phyloP scores from a whole-genome alignment of 2,329 filamentous ascomycete genomes.

The Thelonectria blattea region DNA sequence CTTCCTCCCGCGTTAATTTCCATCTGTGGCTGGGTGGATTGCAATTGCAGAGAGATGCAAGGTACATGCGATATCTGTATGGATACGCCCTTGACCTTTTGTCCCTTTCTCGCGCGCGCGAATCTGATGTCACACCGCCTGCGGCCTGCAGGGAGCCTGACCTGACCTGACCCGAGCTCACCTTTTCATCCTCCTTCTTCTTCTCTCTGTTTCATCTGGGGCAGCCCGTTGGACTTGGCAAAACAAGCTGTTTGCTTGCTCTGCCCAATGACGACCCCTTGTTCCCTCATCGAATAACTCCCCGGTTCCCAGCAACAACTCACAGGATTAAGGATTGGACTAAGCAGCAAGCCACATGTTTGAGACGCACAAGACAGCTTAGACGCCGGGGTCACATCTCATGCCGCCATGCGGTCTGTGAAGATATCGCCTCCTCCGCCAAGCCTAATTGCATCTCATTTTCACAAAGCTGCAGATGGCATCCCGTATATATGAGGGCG shows the following conservation, averaged over 20 bases:
- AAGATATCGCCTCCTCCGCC: slow-evolving; percentile 5
- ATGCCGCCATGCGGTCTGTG: slow-evolving; percentile 1
- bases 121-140: too few relatives aligned
- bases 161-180: too few relatives aligned
- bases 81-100: too few relatives aligned
- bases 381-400: slow-evolving; percentile 14
- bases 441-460: background rate
- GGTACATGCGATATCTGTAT: too few relatives aligned
- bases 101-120: too few relatives aligned
- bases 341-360: slow-evolving; percentile 17
- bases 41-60: too few relatives aligned
- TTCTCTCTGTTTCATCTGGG: slow-evolving; percentile 17
- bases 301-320: too few relatives aligned
- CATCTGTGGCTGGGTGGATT: too few relatives aligned
- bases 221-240: slow-evolving; percentile 8
- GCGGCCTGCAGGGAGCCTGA: too few relatives aligned
- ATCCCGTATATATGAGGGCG: slow-evolving; percentile 27
- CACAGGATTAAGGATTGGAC: slow-evolving; percentile 8
- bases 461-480: background rate
- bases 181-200: background rate
- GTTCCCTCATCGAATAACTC: background rate
- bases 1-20: too few relatives aligned
- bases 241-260: background rate
- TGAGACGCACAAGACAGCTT: background rate
- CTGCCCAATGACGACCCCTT: slow-evolving; percentile 1